Base-by-base conservation (phyloP, 345 rosid species). In the Pistacia atlantica region DNA sequence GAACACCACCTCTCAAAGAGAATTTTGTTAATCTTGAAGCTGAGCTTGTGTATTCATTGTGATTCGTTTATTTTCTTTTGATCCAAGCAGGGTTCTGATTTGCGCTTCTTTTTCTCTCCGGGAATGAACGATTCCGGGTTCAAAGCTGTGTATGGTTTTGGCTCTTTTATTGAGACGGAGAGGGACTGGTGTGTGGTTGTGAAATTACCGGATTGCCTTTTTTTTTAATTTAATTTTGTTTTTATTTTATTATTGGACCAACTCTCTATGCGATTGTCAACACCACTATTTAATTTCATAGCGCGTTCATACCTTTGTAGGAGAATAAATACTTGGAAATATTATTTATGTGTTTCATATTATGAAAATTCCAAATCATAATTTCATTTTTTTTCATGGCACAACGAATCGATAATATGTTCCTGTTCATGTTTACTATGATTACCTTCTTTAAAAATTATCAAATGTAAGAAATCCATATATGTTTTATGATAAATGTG, bases 101-200 rank as follows among this genome's bases (percentile, higher is more conserved):
- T n/a, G 6, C n/a, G 1, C 8, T 46, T 2, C 35, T 22, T 45
- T 66, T 51, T 48, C 28, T 33, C 60, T 11, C 67, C 42, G 69
- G 60, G 46, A 33, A 61, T 1, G 49, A 62, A 4, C 69, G 48
- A 46, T 60, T 33, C 67, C 58, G 76, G 68, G 35, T 62, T 73
- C 58, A 18, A 45, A 25, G 69, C 51, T 31, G 18, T 28, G 25
- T 4, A 42, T 45, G 67, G 14, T 13, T 9, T 71, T 25, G 22
- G 48, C 48, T 2, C 17, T 73, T 62, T 48, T 73, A 61, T 46
- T 62, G 16, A 33, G 46, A 10, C 17, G 11, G 59, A 25, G 3
- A 25, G 33, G 11, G 31, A 4, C 28, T 28, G 6, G 17, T 0
- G 35, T 35, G 62, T 33, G n/a, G 13, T 4, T 14, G 12, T 48